Base-by-base conservation (phyloP, 257 asterid species). In the Haberlea rhodopensis region DNA sequence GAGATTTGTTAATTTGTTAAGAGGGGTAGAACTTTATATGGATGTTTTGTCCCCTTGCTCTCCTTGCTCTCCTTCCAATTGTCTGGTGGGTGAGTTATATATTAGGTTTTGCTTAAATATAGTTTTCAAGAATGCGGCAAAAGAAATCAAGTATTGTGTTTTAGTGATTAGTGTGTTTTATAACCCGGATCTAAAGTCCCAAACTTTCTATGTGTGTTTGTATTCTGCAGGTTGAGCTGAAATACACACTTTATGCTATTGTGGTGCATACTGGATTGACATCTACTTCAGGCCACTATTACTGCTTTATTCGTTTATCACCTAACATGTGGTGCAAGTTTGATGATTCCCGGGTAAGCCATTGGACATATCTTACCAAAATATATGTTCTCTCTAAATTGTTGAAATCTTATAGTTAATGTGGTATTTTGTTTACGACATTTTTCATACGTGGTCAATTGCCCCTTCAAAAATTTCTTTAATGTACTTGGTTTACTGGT, bases 221-320 rank as follows among this genome's bases (percentile, higher is more conserved):
- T 13, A 32, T 55, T 68, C n/a, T 70, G 78, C 96, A 89, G 98
- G 81, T 23, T 24, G 87, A 82, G 34, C 78, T 86, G 67, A 78
- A 75, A 77, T 92, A 89, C 53, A 78, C 69, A 25, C 86, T 92
- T n/a, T 82, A 80, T 80, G 97, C 97, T 3, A 73, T 92, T 49
- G 87, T 92, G 77, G 97, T 89, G 71, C 99, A 92, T 77, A 60
- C 60, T 68, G 99, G 97, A 70, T 60, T 68, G 56, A 75, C 91
- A 45, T 73, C 90, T 71, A 78, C 84, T 53, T 89, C 91, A 54
- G 99, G 99, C 66, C 99, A 89, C 76, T 92, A 87, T 76, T 87
- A 85, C 71, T 76, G 95, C 73, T 87, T 87, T 71, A 65, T 89
- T 68, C 91, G 96, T 48, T 34, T 78, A 63, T 81, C 91, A 53